phyloP scores from a whole-genome alignment of 495 filamentous ascomycete genomes.

The Lasiosphaeriaceae sp. region DNA sequence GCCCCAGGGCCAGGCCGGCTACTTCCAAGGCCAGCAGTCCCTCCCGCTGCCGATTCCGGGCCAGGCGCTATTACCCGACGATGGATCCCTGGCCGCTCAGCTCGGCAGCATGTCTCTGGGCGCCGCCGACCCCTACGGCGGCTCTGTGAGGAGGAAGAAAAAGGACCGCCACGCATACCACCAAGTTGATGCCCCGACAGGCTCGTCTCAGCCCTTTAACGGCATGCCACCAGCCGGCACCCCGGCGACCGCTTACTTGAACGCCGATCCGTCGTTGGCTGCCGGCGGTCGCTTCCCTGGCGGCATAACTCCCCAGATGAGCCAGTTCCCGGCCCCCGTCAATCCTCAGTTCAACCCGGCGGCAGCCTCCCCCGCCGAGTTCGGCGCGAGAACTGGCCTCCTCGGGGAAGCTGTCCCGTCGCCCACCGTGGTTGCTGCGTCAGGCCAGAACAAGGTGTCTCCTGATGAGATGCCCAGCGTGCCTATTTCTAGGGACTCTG shows the following conservation, averaged over 20 bases:
- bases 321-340: conserved; percentile 58
- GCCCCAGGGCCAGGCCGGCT: conserved; percentile 18
- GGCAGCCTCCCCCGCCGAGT: conserved; percentile 50
- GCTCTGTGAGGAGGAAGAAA: conserved; percentile 68
- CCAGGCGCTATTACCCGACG: conserved; percentile 16
- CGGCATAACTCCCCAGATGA: conserved; percentile 51
- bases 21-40: conserved; percentile 24
- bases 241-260: conserved; percentile 63
- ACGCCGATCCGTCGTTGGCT: conserved; percentile 50
- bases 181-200: conserved; percentile 67
- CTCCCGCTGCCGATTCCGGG: conserved; percentile 4
- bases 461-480: conserved; percentile 93
- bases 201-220: conserved; percentile 62
- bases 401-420: conserved; percentile 27
- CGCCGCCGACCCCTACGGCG: conserved; percentile 50
- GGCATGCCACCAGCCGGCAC: conserved; percentile 58
- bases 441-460: conserved; percentile 74
- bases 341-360: conserved; percentile 56
- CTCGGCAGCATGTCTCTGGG: conserved; percentile 80
- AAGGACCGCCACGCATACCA: conserved; percentile 94
- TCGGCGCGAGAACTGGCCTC: conserved; percentile 49
- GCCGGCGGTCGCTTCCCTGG: too few relatives aligned
- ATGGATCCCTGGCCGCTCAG: conserved; percentile 70
- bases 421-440: conserved; percentile 34
- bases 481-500: conserved; percentile 74